Evolutionary conservation across 306 rosid genomes (phyloP), one percentile per base, ranked within the genome.

Genomic region (Hylodesmum podocarpum): DNA sequence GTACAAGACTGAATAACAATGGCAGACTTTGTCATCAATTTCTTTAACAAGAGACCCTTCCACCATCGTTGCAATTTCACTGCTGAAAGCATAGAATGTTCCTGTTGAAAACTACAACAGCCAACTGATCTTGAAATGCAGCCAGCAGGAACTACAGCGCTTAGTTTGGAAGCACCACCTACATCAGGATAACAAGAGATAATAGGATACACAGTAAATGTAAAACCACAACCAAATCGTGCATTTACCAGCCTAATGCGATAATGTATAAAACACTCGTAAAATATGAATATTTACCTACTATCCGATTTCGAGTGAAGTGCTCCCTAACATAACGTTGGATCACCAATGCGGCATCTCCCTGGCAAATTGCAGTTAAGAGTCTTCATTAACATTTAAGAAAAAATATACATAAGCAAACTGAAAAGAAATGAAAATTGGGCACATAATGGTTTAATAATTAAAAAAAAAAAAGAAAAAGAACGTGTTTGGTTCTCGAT

Each of bases 11-110:
- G 97, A 75, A 94, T 86, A 83, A 75, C 80, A 59, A 88, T 19
- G 14, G 82, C 91, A 80, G 90, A 85, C 67, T 77, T 87, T 15
- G 84, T 80, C 80, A 82, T 88, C 55, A 64, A 54, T 34, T 85
- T 88, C 14, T 44, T 76, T 16, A 66, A 78, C 79, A 89, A 69
- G 80, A 72, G 75, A 55, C 85, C 46, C 77, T 85, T 90, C 98
- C 98, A 94, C 98, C 97, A 88, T 44, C 88, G 82, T 83, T 94
- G 98, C 82, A 94, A 79, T 86, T 86, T 91, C 63, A 89, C 65
- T 82, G 85, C 87, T 47, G 96, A 89, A 84, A 31, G 27, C 70
- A 86, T 78, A 70, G 79, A 70, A 15, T 80, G 33, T 58, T 87
- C 81, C 63, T 84, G 81, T 76, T 87, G 91, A 70, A 72, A 77